Evolutionary conservation across 192 early-diverging fungal species (phyloP), one percentile per base, ranked within the genome.

Genomic region (Podila minutissima): DNA sequence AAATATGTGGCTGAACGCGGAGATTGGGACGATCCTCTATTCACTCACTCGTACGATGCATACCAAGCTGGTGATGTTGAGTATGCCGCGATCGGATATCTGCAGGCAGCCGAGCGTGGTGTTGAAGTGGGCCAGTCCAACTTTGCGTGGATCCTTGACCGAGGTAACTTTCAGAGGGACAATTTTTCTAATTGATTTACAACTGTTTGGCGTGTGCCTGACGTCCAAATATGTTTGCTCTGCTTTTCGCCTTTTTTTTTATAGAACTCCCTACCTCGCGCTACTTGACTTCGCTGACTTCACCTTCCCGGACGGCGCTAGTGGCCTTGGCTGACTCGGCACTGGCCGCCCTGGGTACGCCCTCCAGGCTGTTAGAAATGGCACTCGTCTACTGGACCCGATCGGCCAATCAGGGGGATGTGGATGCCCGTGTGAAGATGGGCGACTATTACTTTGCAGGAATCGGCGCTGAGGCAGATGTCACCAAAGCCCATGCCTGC

Each of bases 401-500:
- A 11, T 95, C 98, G 0, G 97, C 97, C 10, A 98, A 97, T 71
- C 96, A 97, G 67, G 90, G 92, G 48, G 95, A 96, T 85, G 87
- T 93, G 0, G 95, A 98, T 71, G 93, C 96, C 41, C 86, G 96
- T 17, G 91, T 97, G 22, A 96, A 96, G 69, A 93, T 96, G 83
- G 98, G 97, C 15, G 98, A 98, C 78, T 94, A 96, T 82, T 96
- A 95, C 71, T 98, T 88, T 72, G 85, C 94, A 63, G 98, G 98
- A 1, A 88, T 93, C 57, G 95, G 96, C 48, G 87, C 87, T 12
- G 64, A 72, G 24, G 86, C 83, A 3, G 92, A 94, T 78, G 89
- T 86, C 46, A 90, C 90, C 55, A 89, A 86, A 63, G 98, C 98
- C 0, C 93, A 91, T 0, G 82, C 92, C 8, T 94, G 95, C 46